Evolutionary conservation across 2,329 filamentous ascomycete genomes (phyloP).

Genomic region (Alternaria conjuncta): DNA sequence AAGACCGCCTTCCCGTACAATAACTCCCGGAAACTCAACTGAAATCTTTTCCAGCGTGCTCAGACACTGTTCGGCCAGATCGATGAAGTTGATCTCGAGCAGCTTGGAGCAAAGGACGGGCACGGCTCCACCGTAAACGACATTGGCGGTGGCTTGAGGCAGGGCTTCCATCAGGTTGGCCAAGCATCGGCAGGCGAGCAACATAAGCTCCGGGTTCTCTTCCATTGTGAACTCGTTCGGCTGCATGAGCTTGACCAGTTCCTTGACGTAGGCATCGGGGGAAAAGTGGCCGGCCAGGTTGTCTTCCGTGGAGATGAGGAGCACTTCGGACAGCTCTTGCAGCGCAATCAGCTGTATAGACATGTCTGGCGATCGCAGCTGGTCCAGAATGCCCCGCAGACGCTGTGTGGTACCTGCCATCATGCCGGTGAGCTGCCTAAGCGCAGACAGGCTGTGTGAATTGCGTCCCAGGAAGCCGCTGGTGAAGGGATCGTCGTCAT

Average conservation of each 20-base stretch:
- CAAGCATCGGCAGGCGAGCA: slow-evolving; percentile 91
- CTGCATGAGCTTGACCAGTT: slow-evolving; percentile 90
- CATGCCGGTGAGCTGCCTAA: slow-evolving; percentile 84
- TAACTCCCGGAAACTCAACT: slow-evolving; percentile 90
- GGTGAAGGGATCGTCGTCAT: slow-evolving; percentile 65
- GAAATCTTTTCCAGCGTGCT: slow-evolving; percentile 98
- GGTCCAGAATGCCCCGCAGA: slow-evolving; percentile 67
- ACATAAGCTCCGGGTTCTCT: slow-evolving; percentile 96
- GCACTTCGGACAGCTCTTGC: slow-evolving; percentile 89
- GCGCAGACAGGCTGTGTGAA: slow-evolving; percentile 69
- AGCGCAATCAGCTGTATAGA: slow-evolving; percentile 90
- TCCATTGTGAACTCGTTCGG: slow-evolving; percentile 83
- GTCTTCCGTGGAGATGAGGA: slow-evolving; percentile 95
- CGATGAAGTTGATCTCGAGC: slow-evolving; percentile 95
- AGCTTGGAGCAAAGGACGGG: slow-evolving; percentile 94
- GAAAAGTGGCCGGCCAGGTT: slow-evolving; percentile 94
- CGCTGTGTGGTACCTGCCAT: slow-evolving; percentile 84
- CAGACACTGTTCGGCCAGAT: slow-evolving; percentile 93
- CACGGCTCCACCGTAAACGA: slow-evolving; percentile 96
- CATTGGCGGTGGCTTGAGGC: slow-evolving; percentile 88
- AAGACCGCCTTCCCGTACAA: slow-evolving; percentile 92
- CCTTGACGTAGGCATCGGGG: slow-evolving; percentile 93
- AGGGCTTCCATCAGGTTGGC: slow-evolving; percentile 98
- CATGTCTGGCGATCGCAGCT: slow-evolving; percentile 79
- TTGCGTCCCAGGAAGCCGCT: slow-evolving; percentile 70